phyloP scores from a whole-genome alignment of 495 filamentous ascomycete genomes.

The Penicillium dipodomyicola region DNA sequence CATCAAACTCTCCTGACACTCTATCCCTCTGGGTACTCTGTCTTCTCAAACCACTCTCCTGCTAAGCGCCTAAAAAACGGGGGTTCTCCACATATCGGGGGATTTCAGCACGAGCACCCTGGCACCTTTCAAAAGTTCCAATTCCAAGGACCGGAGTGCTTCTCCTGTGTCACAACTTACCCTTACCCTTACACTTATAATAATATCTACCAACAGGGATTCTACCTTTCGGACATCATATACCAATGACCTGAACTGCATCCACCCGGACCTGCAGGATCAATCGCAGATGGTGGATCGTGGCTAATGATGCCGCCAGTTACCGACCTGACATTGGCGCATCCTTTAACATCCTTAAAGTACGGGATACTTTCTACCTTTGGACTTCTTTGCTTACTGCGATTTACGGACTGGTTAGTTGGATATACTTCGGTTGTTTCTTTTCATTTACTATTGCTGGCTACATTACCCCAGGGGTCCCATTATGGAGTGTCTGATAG shows the following conservation, averaged over 20 bases:
- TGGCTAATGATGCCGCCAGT: conserved; percentile 5
- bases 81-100: conserved; percentile 14
- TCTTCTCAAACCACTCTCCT: background rate
- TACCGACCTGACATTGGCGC: conserved; percentile 2
- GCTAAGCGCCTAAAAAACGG: background rate
- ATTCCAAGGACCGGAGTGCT: background rate
- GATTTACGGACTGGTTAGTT: background rate
- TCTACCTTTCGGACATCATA: background rate
- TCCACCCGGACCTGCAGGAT: conserved; percentile 15
- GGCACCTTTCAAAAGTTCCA: background rate
- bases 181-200: background rate
- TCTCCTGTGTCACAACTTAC: background rate
- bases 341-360: background rate
- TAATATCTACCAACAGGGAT: background rate
- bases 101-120: conserved; percentile 9
- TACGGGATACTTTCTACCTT: background rate
- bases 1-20: background rate
- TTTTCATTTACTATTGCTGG: background rate
- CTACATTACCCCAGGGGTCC: no score
- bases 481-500: no score
- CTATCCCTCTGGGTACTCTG: no score
- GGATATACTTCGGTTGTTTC: background rate
- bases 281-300: conserved; percentile 23
- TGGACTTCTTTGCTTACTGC: background rate
- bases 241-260: background rate